Conservation (phyloP, 345 rosid genomes). For the Rhodamnia argentea region DNA sequence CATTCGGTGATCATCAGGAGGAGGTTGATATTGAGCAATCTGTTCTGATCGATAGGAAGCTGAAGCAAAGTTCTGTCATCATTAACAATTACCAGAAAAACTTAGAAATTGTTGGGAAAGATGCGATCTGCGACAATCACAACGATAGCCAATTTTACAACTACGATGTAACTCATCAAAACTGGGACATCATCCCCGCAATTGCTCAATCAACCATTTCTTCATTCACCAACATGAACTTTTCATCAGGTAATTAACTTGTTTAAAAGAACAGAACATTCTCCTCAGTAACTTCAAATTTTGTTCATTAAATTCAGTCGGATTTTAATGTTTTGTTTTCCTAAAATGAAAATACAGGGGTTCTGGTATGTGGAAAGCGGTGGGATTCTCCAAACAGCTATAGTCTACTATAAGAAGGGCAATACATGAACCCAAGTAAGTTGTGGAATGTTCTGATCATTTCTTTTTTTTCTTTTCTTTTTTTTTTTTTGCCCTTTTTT, state of each 20-base stretch:
- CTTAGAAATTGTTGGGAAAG: conserved; percentile 14
- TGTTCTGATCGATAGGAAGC: conserved; percentile 12
- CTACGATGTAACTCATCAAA: conserved; percentile 9
- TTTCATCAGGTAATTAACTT: conserved; percentile 21
- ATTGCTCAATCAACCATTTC: conserved; percentile 25
- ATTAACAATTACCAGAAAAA: conserved; percentile 4
- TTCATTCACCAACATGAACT: conserved; percentile 6
- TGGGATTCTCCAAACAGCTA: not conserved
- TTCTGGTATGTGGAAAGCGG: not conserved
- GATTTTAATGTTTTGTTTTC: not conserved
- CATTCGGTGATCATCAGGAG: not conserved
- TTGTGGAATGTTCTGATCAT: not conserved
- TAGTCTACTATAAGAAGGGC: not conserved
- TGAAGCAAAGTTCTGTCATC: conserved; percentile 21
- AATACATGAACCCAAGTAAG: not conserved
- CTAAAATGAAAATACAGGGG: not conserved
- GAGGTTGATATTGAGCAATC: not conserved
- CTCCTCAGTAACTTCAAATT: not conserved
- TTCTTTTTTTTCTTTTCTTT: no score
- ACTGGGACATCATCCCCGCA: conserved; percentile 33
- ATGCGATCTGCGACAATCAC: conserved; percentile 10
- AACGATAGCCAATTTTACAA: not conserved
- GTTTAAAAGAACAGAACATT: not conserved
- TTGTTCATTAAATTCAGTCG: not conserved
- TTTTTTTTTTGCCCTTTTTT: not conserved